phyloP scores from a whole-genome alignment of 2,329 filamentous ascomycete genomes.

The Ceratocystis alfenasii region DNA sequence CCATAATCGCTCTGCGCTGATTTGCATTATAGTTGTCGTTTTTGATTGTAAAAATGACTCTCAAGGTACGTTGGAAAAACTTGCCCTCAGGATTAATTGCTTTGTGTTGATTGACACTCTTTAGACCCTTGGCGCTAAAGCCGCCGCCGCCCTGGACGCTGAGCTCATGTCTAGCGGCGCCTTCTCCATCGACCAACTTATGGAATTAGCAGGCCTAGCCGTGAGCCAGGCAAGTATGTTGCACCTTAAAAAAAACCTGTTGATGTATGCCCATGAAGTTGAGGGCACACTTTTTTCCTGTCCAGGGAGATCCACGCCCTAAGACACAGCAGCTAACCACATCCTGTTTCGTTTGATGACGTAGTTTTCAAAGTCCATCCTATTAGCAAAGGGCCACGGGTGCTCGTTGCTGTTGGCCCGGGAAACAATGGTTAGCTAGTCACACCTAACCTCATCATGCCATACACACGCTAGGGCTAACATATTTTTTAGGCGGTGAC shows the following conservation, averaged over 20 bases:
- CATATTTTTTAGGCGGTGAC: slow-evolving; percentile 58
- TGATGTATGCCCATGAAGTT: neutral
- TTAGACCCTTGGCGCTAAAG: slow-evolving; percentile 76
- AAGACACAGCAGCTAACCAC: neutral
- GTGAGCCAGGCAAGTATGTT: slow-evolving; percentile 73
- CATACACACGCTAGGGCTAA: slow-evolving; percentile 21
- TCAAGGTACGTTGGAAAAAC: neutral
- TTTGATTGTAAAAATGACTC: neutral
- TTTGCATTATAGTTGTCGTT: too few species aligned
- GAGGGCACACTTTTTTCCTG: neutral
- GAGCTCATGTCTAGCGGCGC: slow-evolving; percentile 83
- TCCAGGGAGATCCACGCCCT: neutral
- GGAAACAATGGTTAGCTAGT: slow-evolving; percentile 50
- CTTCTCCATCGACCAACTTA: slow-evolving; percentile 90
- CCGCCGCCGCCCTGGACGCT: slow-evolving; percentile 77
- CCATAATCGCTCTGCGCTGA: too few species aligned
- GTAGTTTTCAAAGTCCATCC: slow-evolving; percentile 78
- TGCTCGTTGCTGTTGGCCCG: slow-evolving; percentile 86
- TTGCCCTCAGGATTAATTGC: neutral
- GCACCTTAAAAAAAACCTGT: neutral
- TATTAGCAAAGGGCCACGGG: slow-evolving; percentile 51
- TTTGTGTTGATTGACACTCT: neutral
- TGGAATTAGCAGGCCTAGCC: slow-evolving; percentile 89
- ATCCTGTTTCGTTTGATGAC: neutral
- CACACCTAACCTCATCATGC: neutral